Base-by-base conservation (phyloP, 306 rosid genomes). In the Vachellia collinsii region DNA sequence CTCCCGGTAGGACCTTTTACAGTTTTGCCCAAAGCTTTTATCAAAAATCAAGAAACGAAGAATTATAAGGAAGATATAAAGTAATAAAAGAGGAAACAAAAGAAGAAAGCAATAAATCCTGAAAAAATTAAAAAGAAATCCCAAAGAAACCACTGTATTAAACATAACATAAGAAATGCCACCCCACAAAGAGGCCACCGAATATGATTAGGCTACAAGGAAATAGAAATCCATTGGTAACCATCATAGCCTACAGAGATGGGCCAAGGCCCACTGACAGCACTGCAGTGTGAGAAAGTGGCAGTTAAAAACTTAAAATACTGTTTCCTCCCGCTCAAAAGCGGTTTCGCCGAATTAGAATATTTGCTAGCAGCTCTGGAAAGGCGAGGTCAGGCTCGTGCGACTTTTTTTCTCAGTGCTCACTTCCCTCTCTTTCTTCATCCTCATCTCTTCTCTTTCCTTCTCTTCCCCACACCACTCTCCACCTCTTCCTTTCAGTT, bases 1-100 rank as follows among this genome's bases (percentile, higher is more conserved):
- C 91, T 91, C 94, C 94, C 92, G 91, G 92, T 91, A 88, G 94
- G 91, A 91, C 94, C 94, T 85, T 3, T 9, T 62, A 0, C 12
- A 20, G 38, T 56, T 11, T 72, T 82, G 25, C 8, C 69, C 0
- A 63, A 0, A 4, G 39, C 39, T 5, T 61, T 25, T 61, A 4
- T 23, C 3, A 54, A 54, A 20, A n/a, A n/a, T n/a, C 20, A n/a
- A 20, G 1, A 7, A 7, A 6, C 6, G 34, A 29, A 29, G 34
- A 29, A 29, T 29, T 2, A 29, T 29, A 29, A 29, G 34, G 34
- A 29, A 29, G 34, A 29, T 29, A 29, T 29, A 29, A 29, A 29
- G 34, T 29, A 29, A 29, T 29, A 29, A 29, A 19, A 22, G 8
- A 56, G 13, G 1, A 50, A 4, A n/a, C 8, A 51, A 17, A 12